Percentiles rank a stretch among this genome's conserved stretches.
Conservation (phyloP, 2,329 filamentous ascomycete species). For the Bertia moriformis region DNA sequence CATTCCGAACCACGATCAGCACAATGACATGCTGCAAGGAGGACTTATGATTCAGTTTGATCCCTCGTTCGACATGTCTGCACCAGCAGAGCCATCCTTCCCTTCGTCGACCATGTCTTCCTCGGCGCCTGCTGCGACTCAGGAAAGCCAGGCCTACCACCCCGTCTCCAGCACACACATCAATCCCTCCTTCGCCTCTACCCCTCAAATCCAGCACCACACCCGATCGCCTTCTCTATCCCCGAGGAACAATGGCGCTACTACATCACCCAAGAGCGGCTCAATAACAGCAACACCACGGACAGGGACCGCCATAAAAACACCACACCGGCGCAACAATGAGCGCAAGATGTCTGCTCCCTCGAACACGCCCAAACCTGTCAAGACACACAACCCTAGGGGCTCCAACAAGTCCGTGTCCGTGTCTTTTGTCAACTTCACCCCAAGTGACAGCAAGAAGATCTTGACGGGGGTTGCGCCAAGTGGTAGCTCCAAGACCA, state of each 20-base stretch:
- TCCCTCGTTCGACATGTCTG: slow-evolving; percentile 16
- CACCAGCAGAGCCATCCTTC: slow-evolving; percentile 11
- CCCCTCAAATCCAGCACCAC: background rate
- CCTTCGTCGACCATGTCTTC: background rate
- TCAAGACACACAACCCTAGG: background rate
- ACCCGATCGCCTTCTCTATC: background rate
- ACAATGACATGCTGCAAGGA: slow-evolving; percentile 18
- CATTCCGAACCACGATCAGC: slow-evolving; percentile 11
- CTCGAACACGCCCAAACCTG: background rate
- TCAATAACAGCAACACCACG: too few relatives aligned
- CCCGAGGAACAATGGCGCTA: background rate
- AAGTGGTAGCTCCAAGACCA: slow-evolving; percentile 53
- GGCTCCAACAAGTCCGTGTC: background rate
- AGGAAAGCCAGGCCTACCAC: background rate
- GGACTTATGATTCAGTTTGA: slow-evolving; percentile 22
- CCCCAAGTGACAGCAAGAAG: slow-evolving; percentile 42
- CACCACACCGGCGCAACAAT: background rate
- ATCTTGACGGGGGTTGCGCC: slow-evolving; percentile 53
- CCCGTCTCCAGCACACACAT: background rate
- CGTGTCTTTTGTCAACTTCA: slow-evolving; percentile 53
- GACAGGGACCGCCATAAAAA: background rate
- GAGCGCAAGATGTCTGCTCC: background rate
- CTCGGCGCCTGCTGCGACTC: background rate
- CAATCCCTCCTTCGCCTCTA: background rate
- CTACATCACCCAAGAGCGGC: background rate